A percentile compares a stretch with the other conserved stretches of the same genome.
These are phyloP conservation scores for Neopestalotiopsis sp. DNA, from an alignment of 2,329 filamentous ascomycete species.

Conservation along the genomic window DNA sequence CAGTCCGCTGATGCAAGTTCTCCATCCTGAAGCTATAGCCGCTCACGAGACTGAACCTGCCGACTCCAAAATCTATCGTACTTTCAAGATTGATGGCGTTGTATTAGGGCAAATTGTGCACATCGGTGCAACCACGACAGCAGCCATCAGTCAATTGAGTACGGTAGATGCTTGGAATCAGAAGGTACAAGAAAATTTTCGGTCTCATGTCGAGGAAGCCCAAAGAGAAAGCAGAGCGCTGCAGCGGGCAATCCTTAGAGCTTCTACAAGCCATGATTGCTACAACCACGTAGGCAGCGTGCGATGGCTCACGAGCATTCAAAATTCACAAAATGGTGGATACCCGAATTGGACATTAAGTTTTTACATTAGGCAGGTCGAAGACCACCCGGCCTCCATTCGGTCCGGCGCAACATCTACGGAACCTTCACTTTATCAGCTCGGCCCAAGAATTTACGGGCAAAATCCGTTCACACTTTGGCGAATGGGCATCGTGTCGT, in stretches of 20 bases:
- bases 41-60: too few relatives aligned
- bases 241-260: conserved; percentile 10
- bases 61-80: too few relatives aligned
- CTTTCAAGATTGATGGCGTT: neutral
- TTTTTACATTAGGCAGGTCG: too few relatives aligned
- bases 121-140: conserved; percentile 17
- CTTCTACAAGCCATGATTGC: conserved; percentile 3
- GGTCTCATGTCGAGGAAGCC: conserved; percentile 9
- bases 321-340: too few relatives aligned
- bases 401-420: too few relatives aligned
- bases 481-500: too few relatives aligned
- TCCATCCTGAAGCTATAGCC: too few relatives aligned
- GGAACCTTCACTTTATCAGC: too few relatives aligned
- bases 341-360: too few relatives aligned
- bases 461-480: too few relatives aligned
- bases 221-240: conserved; percentile 18
- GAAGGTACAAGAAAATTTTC: conserved; percentile 18
- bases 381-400: too few relatives aligned
- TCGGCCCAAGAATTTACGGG: too few relatives aligned
- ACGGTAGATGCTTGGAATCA: conserved; percentile 18
- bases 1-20: conserved; percentile 14
- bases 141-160: neutral
- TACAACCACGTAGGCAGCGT: conserved; percentile 17
- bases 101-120: conserved; percentile 19
- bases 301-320: conserved; percentile 15